These are phyloP conservation scores for Eucalyptus pauciflora DNA, from an alignment of 345 rosid genomes.

Conservation along the genomic window DNA sequence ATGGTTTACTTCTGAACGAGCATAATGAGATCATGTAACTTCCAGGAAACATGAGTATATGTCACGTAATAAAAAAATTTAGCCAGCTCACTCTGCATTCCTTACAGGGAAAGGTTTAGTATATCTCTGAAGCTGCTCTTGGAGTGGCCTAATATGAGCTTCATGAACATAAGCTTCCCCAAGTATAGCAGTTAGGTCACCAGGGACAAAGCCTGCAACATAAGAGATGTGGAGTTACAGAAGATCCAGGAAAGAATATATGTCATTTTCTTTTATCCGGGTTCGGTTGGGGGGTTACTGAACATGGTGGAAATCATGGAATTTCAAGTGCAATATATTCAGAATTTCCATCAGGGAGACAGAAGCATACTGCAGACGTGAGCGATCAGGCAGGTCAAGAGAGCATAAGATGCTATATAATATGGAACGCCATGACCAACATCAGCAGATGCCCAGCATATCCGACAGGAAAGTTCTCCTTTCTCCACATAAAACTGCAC, in stretches of 20 bases:
- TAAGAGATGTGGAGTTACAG: neutral
- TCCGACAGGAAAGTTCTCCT: slow-evolving; percentile 29
- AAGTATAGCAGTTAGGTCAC: slow-evolving; percentile 22
- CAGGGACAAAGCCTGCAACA: slow-evolving; percentile 22
- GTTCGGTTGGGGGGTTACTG: neutral
- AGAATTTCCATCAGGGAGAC: neutral
- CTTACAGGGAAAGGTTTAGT: slow-evolving; percentile 36
- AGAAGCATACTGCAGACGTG: slow-evolving; percentile 28
- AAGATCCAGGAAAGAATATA: neutral
- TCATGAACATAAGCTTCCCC: slow-evolving; percentile 28
- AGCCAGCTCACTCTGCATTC: neutral
- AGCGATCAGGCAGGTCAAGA: slow-evolving; percentile 29
- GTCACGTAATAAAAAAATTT: neutral
- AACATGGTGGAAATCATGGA: neutral
- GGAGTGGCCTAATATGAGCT: slow-evolving; percentile 18
- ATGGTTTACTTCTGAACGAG: neutral
- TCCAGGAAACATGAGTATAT: neutral
- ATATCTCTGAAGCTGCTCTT: slow-evolving; percentile 24
- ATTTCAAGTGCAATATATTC: neutral
- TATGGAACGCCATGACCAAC: slow-evolving; percentile 28
- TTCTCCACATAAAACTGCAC: slow-evolving; percentile 37
- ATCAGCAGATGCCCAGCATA: slow-evolving; percentile 33
- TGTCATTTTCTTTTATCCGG: neutral
- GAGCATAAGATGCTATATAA: slow-evolving; percentile 31
- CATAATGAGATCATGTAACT: neutral